Base-by-base conservation (phyloP, 768 basidiomycete genomes). In the Trametes cingulata region DNA sequence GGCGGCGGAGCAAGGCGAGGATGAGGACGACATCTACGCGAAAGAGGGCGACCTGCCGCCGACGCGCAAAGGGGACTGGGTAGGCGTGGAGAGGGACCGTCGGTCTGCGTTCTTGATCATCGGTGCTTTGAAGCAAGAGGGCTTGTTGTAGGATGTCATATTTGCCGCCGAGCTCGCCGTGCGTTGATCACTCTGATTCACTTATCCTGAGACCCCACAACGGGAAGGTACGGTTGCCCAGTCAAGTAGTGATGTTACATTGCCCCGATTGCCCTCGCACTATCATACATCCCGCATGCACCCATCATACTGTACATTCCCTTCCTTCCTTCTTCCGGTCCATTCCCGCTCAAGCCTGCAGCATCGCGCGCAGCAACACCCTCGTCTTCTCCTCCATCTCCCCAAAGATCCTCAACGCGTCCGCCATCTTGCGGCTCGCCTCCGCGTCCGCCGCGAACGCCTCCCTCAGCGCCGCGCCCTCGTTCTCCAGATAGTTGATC, bases 61-160 rank as follows among this genome's bases (percentile, higher is more conserved):
- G 6, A 76, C 77, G 63, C 79, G 74, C 54, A 77, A 77, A 58
- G 84, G 85, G 1, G 91, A 92, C 66, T 93, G 91, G 91, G 71
- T 80, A 27, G 91, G 91, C 1, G 79, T 90, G 37, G 88, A 91
- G 67, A 82, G 90, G 69, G 91, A 93, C 69, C 81, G 87, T 54
- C 76, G 90, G 60, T 90, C 90, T 12, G 90, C 91, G 20, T 92
- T 84, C 74, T 72, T 90, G 68, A 91, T 92, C 56, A 84, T 91
- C 67, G 89, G 90, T 47, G 88, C 87, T 19, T 71, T 93, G 64
- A 82, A 82, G 65, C 84, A 85, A 15, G 91, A 93, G 71, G 87
- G 86, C 5, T 79, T 92, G 20, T 68, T 92, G 41, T 84, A 61
- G 25, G 14, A 49, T 49, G 33, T 6, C 24, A 24, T 17, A 35